Evolutionary conservation across 169 alveolate species (phyloP).

Genomic region (Cryptosporidium andersoni): DNA sequence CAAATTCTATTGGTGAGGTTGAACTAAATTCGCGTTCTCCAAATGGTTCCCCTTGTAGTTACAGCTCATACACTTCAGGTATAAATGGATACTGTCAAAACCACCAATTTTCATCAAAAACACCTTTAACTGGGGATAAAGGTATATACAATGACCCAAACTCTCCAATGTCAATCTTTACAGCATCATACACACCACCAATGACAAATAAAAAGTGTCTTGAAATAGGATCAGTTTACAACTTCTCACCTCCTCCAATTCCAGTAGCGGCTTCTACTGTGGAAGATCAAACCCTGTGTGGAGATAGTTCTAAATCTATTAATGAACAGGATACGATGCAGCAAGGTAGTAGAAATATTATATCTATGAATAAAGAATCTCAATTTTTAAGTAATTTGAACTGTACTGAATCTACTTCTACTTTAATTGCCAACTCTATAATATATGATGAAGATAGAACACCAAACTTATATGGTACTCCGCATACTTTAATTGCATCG

Average conservation of each 20-base stretch:
- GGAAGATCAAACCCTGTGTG: not conserved
- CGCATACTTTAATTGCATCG: not conserved
- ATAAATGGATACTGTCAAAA: slow-evolving; percentile 19
- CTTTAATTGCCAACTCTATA: no score
- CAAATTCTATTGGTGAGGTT: no score
- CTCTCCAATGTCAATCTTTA: slow-evolving; percentile 56
- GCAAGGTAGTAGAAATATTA: no score
- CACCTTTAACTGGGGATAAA: slow-evolving; percentile 10
- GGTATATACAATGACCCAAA: slow-evolving; percentile 23
- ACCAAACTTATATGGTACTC: not conserved
- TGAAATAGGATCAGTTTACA: not conserved
- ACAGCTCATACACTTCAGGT: slow-evolving; percentile 26
- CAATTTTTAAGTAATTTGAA: no score
- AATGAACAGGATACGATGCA: no score
- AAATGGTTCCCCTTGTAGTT: slow-evolving; percentile 58
- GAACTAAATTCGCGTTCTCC: slow-evolving; percentile 46
- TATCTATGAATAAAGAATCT: no score
- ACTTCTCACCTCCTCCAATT: slow-evolving; percentile 64
- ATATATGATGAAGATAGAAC: no score
- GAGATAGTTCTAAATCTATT: no score
- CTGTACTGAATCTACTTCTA: no score
- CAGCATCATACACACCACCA: slow-evolving; percentile 38
- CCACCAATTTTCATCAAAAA: slow-evolving; percentile 3
- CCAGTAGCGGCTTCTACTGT: slow-evolving; percentile 43
- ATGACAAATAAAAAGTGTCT: slow-evolving; percentile 34